phyloP scores from a whole-genome alignment of 345 rosid species.

The Populus deltoides region DNA sequence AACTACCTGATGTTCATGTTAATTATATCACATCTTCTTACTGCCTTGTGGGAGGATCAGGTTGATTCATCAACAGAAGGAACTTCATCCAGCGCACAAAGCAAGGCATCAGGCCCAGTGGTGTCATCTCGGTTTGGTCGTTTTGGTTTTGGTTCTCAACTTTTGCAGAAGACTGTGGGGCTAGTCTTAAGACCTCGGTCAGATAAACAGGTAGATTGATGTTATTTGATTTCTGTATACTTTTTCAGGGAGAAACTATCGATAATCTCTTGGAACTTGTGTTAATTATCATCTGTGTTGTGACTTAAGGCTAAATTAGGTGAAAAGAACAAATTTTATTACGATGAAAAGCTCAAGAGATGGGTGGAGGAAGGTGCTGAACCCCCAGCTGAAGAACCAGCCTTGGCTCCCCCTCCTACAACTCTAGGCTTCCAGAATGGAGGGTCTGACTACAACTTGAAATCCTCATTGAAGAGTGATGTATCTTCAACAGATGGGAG shows the following conservation, averaged over 20 bases:
- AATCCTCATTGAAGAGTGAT: conserved; percentile 50
- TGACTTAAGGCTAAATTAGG: conserved; percentile 87
- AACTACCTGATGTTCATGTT: conserved; percentile 11
- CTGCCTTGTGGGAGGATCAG: conserved; percentile 33
- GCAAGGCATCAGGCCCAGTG: conserved; percentile 48
- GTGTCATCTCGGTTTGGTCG: conserved; percentile 72
- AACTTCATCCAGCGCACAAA: conserved; percentile 47
- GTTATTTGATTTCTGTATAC: conserved; percentile 7
- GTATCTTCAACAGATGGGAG: conserved; percentile 50
- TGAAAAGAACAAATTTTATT: conserved; percentile 78
- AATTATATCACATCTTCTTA: conserved; percentile 9
- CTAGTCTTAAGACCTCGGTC: conserved; percentile 71
- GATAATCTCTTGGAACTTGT: neutral
- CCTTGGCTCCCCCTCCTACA: conserved; percentile 86
- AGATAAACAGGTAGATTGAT: conserved; percentile 59
- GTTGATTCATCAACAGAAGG: conserved; percentile 56
- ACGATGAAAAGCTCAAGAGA: conserved; percentile 89
- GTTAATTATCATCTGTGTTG: conserved; percentile 18
- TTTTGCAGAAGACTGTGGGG: conserved; percentile 82
- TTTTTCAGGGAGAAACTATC: neutral
- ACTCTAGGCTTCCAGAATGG: conserved; percentile 65
- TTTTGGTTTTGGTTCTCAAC: conserved; percentile 74
- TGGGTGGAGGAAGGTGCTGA: conserved; percentile 98
- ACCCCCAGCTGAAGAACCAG: conserved; percentile 78
- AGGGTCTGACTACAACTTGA: conserved; percentile 56